Evolutionary conservation across 805 yeast species (phyloP), one percentile per base, ranked within the genome.

Genomic region (Ogataea kodamae): DNA sequence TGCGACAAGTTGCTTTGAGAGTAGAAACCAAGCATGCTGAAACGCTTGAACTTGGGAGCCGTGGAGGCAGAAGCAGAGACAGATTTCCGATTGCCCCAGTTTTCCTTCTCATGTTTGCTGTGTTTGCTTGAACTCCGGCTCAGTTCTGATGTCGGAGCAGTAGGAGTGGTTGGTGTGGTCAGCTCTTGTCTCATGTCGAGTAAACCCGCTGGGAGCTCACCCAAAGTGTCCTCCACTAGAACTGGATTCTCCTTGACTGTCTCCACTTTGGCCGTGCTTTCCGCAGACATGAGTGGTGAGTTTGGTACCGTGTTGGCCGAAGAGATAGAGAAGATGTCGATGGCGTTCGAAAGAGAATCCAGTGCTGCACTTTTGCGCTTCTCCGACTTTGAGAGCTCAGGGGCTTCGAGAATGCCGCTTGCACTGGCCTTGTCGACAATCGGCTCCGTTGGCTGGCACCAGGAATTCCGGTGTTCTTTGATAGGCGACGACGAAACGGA

Each of bases 21-120:
- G 31, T 58, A 58, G 35, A 58, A 58, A 12, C 56, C 52, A 6
- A 58, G 42, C 45, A 57, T 49, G 43, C 62, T 57, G 39, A 58
- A 58, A 34, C 63, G 42, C 33, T 50, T 57, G 40, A 46, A 53
- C 32, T 50, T 58, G 2, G 51, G 41, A 4, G 51, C 37, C 9
- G 48, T 15, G 14, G 37, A 24, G 9, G 40, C 30, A 9, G 42
- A 15, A 3, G 43, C 22, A 14, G 33, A 16, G 7, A 25, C 40
- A 22, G 43, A 43, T 30, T 37, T 46, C 34, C 50, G 50, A 28
- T 39, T 48, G 13, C 40, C 18, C 25, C 39, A 39, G 27, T 51
- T 51, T 35, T 51, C 56, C 38, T 51, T 51, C 38, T 51, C 56
- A 8, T 47, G 41, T 8, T 26, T 36, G 13, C 41, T 39, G 9